phyloP scores from a whole-genome alignment of 441 rosid genomes.

The Gossypium lobatum region DNA sequence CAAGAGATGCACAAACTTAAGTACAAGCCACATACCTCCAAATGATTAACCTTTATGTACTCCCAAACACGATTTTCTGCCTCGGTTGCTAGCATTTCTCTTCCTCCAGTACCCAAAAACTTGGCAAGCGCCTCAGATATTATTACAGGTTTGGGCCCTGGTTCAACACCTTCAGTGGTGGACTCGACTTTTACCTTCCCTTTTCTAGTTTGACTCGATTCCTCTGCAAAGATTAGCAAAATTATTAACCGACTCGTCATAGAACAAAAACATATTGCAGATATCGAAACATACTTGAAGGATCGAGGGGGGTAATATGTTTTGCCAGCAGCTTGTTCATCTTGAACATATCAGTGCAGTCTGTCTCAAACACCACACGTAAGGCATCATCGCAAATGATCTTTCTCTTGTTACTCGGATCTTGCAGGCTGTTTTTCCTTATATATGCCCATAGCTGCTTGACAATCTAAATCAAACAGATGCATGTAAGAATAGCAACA shows the following conservation, averaged over 20 bases:
- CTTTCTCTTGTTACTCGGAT: conserved; percentile 95
- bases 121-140: conserved; percentile 64
- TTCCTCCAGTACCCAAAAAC: conserved; percentile 50
- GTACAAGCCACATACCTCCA: conserved; percentile 40
- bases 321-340: conserved; percentile 89
- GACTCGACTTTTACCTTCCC: conserved; percentile 54
- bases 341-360: conserved; percentile 98
- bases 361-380: conserved; percentile 86
- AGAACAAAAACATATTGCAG: background rate
- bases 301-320: conserved; percentile 82
- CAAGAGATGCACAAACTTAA: conserved; percentile 6
- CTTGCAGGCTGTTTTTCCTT: conserved; percentile 94
- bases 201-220: conserved; percentile 55
- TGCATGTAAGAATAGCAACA: background rate
- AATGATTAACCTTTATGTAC: conserved; percentile 44
- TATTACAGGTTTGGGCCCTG: conserved; percentile 28
- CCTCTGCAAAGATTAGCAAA: conserved; percentile 42
- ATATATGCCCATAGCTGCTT: conserved; percentile 96
- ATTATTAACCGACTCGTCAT: background rate
- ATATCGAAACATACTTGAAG: conserved; percentile 44
- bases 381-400: conserved; percentile 89
- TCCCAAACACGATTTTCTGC: conserved; percentile 55
- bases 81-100: conserved; percentile 49
- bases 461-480: conserved; percentile 59
- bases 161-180: conserved; percentile 33